These are phyloP conservation scores for Dacryopinax spathularia DNA, from an alignment of 768 basidiomycete species.

Conservation along the genomic window DNA sequence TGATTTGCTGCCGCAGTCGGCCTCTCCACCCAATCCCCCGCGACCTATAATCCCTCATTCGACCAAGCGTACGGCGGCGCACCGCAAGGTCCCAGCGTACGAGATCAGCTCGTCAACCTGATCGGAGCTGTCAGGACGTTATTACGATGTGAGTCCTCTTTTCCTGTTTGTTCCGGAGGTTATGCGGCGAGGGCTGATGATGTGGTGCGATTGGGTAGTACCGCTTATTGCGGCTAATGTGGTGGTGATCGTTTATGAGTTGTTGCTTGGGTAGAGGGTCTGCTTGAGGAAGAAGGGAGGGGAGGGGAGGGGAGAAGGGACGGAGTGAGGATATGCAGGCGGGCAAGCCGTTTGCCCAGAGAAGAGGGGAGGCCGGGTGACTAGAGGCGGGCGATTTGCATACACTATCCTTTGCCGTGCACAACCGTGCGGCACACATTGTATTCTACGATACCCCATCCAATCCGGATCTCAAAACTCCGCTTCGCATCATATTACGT, in stretches of 20 bases:
- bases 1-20: constrained; percentile 68
- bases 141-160: constrained; percentile 73
- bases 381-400: too few species aligned
- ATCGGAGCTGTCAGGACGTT: constrained; percentile 91
- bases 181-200: constrained; percentile 10
- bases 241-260: constrained; percentile 72
- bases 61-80: constrained; percentile 21
- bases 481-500: too few species aligned
- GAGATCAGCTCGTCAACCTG: constrained; percentile 76
- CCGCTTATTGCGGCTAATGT: constrained; percentile 82
- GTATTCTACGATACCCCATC: too few species aligned
- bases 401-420: too few species aligned
- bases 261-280: constrained; percentile 39
- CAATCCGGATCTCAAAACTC: too few species aligned
- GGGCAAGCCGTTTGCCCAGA: too few species aligned
- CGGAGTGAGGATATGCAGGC: too few species aligned
- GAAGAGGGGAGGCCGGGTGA: too few species aligned
- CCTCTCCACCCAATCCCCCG: constrained; percentile 49
- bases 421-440: too few species aligned
- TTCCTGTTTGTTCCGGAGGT: constrained; percentile 2
- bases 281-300: background rate
- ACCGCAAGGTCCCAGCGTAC: constrained; percentile 53
- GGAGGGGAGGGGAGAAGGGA: background rate
- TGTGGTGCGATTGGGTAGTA: constrained; percentile 38
- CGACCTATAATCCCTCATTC: constrained; percentile 26